Evolutionary conservation across 2,329 filamentous ascomycete genomes (phyloP), one percentile per base, ranked within the genome.

Genomic region (Arthrobotrys conoides): DNA sequence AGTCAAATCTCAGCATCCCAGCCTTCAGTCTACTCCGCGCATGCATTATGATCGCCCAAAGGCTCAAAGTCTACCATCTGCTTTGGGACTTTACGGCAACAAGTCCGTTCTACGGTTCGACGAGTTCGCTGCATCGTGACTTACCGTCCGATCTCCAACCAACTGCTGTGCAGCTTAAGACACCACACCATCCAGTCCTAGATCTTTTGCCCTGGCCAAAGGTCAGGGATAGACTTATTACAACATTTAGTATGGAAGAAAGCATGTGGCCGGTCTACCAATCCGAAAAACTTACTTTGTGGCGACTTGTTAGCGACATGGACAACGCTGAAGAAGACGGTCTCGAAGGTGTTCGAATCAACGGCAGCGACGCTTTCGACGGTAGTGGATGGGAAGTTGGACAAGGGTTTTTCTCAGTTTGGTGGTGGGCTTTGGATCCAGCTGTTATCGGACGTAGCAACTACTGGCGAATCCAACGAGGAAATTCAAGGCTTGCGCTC

Each of bases 51-150:
- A 71, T 70, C 72, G 72, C 63, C 63, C 75, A 69, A 78, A 78
- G 68, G 38, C 75, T 69, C 75, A 78, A 71, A 65, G 61, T 71
- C 44, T 72, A 27, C 61, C 75, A 64, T 69, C 75, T 68, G 12
- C 75, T 67, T 44, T 78, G 57, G 75, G 46, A 64, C 75, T 78
- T 68, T 78, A 78, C 75, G 63, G 75, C 55, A 78, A 78, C 75
- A 78, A 78, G 63, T 78, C 75, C 48, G 68, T 72, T 68, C 27
- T 78, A 55, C 75, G 68, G 69, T 78, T 64, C 63, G 68, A 78
- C 64, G 75, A 78, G 53, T 78, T 46, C 38, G 64, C 63, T 55
- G 44, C 75, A 68, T 78, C 75, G 38, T 77, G 53, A 71, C 22
- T 51, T 68, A 53, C 73, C 73, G 12, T 22, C 67, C 61, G 61